Base-by-base conservation (phyloP, 2,329 filamentous ascomycete species). In the Hypocrella siamensis region DNA sequence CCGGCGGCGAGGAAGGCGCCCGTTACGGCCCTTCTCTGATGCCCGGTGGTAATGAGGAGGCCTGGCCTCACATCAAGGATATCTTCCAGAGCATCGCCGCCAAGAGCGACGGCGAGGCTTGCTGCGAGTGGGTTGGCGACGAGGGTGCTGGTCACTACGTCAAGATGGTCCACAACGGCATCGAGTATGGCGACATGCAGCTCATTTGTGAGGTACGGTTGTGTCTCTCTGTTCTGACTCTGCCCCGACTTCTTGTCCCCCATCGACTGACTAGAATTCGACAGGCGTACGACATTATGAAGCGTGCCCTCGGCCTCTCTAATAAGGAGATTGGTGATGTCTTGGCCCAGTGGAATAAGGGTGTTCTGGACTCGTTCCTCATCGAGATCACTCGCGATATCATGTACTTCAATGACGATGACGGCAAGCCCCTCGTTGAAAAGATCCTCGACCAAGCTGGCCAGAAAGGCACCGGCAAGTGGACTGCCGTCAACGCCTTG, bases 111-210 rank as follows among this genome's bases (percentile, higher is more conserved):
- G 79, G 78, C 51, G 90, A 98, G 73, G 67, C 90, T 44, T 98
- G 90, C 77, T 98, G 90, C 57, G 90, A 98, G 65, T 98, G 90
- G 90, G 90, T 98, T 51, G 90, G 90, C 67, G 90, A 96, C 65
- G 85, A 96, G 63, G 90, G 90, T 75, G 83, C 90, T 65, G 90
- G 90, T 50, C 90, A 98, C 78, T 98, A 94, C 72, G 88, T 98
- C 70, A 98, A 98, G 82, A 98, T 98, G 90, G 90, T 98, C 42
- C 90, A 98, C 79, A 98, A 98, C 67, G 90, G 90, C 74, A 98
- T 98, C 51, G 90, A 98, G 69, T 98, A 98, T 60, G 90, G 90
- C 76, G 90, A 98, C 68, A 98, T 98, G 90, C 90, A 98, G 72
- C 74, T 98, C 53, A 98, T 98, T 59, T 92, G 80, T 64, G 90